Evolutionary conservation across 164 flowering plant genomes (phyloP).

Genomic region (Protea cynaroides): DNA sequence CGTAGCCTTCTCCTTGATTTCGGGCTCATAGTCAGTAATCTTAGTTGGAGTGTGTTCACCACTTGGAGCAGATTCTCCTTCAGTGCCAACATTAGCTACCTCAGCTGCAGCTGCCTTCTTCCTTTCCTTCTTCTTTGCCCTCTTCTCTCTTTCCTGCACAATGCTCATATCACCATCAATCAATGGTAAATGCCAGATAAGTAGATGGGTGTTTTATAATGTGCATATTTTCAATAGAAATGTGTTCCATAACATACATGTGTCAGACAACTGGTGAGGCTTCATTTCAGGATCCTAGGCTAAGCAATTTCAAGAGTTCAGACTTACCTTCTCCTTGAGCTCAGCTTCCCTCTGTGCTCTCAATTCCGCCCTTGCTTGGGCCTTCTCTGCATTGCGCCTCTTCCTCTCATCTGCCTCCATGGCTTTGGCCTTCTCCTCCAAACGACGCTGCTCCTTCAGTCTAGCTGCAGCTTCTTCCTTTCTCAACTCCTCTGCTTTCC

Average conservation of each 20-base stretch:
- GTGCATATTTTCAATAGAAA: no score
- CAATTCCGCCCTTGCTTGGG: constrained; percentile 63
- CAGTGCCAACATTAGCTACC: constrained; percentile 13
- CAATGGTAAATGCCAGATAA: background rate
- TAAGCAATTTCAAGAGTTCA: background rate
- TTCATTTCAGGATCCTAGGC: background rate
- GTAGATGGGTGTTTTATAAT: background rate
- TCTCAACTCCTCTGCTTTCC: constrained; percentile 50
- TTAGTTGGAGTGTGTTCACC: constrained; percentile 24
- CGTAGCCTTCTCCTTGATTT: constrained; percentile 29
- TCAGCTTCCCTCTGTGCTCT: constrained; percentile 82
- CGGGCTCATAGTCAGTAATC: constrained; percentile 22
- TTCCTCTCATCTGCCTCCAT: constrained; percentile 88
- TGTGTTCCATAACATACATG: background rate
- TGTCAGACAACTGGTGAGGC: background rate
- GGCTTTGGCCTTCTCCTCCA: constrained; percentile 80
- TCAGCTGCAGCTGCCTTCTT: constrained; percentile 39
- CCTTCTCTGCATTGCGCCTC: constrained; percentile 65
- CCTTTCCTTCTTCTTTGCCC: constrained; percentile 37
- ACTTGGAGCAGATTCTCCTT: constrained; percentile 27
- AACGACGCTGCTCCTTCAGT: constrained; percentile 55
- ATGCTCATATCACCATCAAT: background rate
- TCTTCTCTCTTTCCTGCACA: constrained; percentile 75
- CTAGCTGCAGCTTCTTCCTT: constrained; percentile 60
- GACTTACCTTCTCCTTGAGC: constrained; percentile 65